A percentile compares a stretch with the other conserved stretches of the same genome.
phyloP scores from a whole-genome alignment of 2,329 filamentous ascomycete genomes.

The Diaporthe sp. region DNA sequence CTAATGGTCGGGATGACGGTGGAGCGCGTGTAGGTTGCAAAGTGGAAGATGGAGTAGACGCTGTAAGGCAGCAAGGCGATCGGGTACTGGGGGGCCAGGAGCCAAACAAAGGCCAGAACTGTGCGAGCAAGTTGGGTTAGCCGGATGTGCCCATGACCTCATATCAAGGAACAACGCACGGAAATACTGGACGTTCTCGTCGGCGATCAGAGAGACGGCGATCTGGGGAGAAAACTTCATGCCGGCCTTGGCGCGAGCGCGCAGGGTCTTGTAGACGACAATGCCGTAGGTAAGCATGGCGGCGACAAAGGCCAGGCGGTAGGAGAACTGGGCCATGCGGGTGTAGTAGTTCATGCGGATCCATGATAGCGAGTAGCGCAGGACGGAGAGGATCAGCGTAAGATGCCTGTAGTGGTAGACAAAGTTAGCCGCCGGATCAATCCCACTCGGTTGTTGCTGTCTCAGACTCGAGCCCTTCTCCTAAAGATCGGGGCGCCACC shows the following conservation, averaged over 20 bases:
- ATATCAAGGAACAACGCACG: slow-evolving; percentile 67
- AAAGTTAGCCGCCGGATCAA: slow-evolving; percentile 23
- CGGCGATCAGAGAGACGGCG: slow-evolving; percentile 74
- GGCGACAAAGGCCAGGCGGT: slow-evolving; percentile 89
- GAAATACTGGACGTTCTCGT: slow-evolving; percentile 98
- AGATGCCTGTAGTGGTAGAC: slow-evolving; percentile 72
- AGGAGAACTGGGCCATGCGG: slow-evolving; percentile 81
- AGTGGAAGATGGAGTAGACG: slow-evolving; percentile 98
- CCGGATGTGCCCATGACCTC: not conserved
- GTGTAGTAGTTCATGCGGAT: slow-evolving; percentile 89
- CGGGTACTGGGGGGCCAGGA: slow-evolving; percentile 88
- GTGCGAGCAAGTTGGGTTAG: slow-evolving; percentile 36
- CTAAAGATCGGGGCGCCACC: not conserved
- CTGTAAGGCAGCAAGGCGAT: slow-evolving; percentile 93
- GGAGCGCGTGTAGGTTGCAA: slow-evolving; percentile 93
- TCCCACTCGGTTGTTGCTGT: slow-evolving; percentile 4
- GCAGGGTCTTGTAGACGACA: slow-evolving; percentile 97
- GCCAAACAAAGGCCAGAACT: slow-evolving; percentile 97
- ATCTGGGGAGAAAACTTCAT: slow-evolving; percentile 68
- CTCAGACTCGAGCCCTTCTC: slow-evolving; percentile 28
- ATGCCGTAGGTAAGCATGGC: slow-evolving; percentile 96
- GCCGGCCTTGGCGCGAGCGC: slow-evolving; percentile 82
- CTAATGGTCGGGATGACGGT: slow-evolving; percentile 90
- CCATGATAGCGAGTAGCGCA: slow-evolving; percentile 88
- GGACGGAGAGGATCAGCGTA: slow-evolving; percentile 82